Conservation (phyloP, 257 asterid species). For the Salvia rosmarinus region DNA sequence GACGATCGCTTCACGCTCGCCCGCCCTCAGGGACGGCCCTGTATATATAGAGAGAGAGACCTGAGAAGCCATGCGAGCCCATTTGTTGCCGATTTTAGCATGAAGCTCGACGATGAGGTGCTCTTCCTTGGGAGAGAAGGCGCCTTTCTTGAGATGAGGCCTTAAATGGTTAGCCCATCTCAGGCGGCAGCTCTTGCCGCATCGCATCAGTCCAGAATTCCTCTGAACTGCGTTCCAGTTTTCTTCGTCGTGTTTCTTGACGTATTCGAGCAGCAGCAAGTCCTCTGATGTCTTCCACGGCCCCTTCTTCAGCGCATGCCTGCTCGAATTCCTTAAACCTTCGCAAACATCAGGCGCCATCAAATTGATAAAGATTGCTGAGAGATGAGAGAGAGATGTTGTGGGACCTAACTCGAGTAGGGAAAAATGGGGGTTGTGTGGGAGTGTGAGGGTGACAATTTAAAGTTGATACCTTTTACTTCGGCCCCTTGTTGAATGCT, state of each 20-base stretch:
- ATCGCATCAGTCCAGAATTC: slow-evolving; percentile 65
- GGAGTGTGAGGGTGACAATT: slow-evolving; percentile 48
- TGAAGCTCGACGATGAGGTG: slow-evolving; percentile 56
- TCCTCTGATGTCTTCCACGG: slow-evolving; percentile 79
- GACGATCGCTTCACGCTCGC: too few relatives aligned
- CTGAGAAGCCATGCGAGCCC: slow-evolving; percentile 70
- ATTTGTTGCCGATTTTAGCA: slow-evolving; percentile 55
- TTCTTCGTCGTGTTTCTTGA: slow-evolving; percentile 65
- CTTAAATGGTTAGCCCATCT: slow-evolving; percentile 63
- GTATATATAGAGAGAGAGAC: slow-evolving; percentile 18
- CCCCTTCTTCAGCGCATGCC: slow-evolving; percentile 56
- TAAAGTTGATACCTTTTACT: slow-evolving; percentile 63
- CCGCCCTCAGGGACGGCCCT: too few relatives aligned
- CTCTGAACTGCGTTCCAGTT: slow-evolving; percentile 79
- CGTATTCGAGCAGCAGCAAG: slow-evolving; percentile 55
- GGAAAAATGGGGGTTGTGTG: slow-evolving; percentile 43
- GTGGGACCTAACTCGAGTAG: slow-evolving; percentile 36
- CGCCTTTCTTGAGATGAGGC: slow-evolving; percentile 65
- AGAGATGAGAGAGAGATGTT: slow-evolving; percentile 23
- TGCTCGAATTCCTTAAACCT: slow-evolving; percentile 36
- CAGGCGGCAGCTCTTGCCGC: slow-evolving; percentile 64
- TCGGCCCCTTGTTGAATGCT: slow-evolving; percentile 67
- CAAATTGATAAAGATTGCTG: slow-evolving; percentile 20
- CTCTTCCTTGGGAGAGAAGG: slow-evolving; percentile 53
- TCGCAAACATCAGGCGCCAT: slow-evolving; percentile 58